Evolutionary conservation across 2,329 filamentous ascomycete species (phyloP).

Genomic region (Diaporthe vexans): DNA sequence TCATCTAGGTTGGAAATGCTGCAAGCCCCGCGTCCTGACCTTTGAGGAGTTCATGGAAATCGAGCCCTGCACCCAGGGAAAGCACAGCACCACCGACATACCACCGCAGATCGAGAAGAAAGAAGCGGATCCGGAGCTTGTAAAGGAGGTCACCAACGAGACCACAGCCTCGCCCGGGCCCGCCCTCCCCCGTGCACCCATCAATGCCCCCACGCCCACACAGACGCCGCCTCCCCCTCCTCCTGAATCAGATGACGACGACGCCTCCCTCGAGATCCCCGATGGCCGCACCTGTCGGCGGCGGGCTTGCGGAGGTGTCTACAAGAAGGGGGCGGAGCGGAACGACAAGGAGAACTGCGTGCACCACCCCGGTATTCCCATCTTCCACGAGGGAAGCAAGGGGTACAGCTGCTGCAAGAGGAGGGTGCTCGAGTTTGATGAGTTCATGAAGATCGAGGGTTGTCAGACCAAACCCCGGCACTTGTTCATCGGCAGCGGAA

Average conservation of each 20-base stretch:
- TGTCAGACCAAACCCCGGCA: conserved; percentile 87
- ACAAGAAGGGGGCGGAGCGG: conserved; percentile 71
- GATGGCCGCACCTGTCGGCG: conserved; percentile 83
- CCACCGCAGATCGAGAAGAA: conserved; percentile 74
- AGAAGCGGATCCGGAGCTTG: conserved; percentile 57
- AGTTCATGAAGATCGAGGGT: conserved; percentile 96
- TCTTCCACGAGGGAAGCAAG: conserved; percentile 99
- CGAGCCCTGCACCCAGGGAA: conserved; percentile 91
- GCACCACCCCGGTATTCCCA: conserved; percentile 89
- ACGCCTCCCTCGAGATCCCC: conserved; percentile 79
- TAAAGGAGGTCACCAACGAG: conserved; percentile 66
- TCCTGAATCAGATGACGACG: conserved; percentile 89
- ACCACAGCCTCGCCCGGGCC: conserved; percentile 51
- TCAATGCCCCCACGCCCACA: conserved; percentile 58
- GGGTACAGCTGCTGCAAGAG: conserved; percentile 98
- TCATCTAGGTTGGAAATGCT: conserved; percentile 93
- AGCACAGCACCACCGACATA: conserved; percentile 88
- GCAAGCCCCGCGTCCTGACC: conserved; percentile 94
- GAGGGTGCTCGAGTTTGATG: conserved; percentile 94
- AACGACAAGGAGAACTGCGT: conserved; percentile 81
- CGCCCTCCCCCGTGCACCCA: conserved; percentile 53
- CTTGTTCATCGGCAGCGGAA: conserved; percentile 85
- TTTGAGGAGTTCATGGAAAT: conserved; percentile 99
- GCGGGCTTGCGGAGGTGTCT: conserved; percentile 78
- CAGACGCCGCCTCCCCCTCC: conserved; percentile 65